A percentile compares a stretch with the other conserved stretches of the same genome.
Conservation (phyloP, 31 red algal species). For the Porphyra umbilicalis region DNA sequence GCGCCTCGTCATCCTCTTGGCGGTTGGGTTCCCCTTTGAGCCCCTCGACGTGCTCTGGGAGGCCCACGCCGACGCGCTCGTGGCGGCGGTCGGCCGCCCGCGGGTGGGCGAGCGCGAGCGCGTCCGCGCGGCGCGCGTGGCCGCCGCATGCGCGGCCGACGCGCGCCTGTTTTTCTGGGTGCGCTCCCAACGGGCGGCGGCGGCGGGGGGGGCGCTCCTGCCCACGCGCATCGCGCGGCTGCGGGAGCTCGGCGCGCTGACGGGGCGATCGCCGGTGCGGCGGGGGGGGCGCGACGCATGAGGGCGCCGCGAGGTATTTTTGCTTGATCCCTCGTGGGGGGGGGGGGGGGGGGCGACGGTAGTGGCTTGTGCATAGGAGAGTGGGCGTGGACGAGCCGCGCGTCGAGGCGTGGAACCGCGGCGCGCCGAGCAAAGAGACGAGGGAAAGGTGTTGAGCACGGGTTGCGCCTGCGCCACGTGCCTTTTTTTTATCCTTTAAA, state of each 20-base stretch:
- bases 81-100: not conserved
- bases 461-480: too few species aligned
- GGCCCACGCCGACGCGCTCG: not conserved
- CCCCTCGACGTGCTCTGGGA: not conserved
- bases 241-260: not conserved
- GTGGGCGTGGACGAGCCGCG: too few species aligned
- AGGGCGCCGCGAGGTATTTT: too few species aligned
- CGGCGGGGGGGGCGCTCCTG: not conserved
- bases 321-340: too few species aligned
- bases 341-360: too few species aligned
- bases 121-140: not conserved
- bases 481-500: too few species aligned
- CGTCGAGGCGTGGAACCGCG: too few species aligned
- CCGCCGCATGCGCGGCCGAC: not conserved
- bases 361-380: too few species aligned
- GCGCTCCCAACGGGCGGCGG: not conserved
- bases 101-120: not conserved
- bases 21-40: not conserved
- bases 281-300: too few species aligned
- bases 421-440: too few species aligned
- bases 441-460: too few species aligned
- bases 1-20: not conserved
- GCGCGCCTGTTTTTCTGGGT: not conserved
- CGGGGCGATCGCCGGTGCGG: too few species aligned
- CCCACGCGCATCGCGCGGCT: not conserved